Percentiles rank a stretch among this genome's conserved stretches.
These are phyloP conservation scores for Thymus quinquecostatus DNA, from an alignment of 257 asterid species.

Conservation along the genomic window DNA sequence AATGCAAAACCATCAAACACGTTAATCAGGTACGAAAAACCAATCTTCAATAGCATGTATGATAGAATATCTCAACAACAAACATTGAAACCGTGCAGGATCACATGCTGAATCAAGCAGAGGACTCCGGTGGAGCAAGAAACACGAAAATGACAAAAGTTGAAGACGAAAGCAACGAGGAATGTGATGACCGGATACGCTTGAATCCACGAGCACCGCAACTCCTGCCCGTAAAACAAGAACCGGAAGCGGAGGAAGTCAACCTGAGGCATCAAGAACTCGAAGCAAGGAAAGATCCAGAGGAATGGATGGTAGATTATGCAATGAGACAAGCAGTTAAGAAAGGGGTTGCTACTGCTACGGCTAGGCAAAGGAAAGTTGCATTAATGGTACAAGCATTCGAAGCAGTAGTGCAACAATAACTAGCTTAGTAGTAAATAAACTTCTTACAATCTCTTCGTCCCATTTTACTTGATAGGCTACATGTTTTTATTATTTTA, in stretches of 20 bases:
- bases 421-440: too few relatives aligned
- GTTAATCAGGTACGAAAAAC: too few relatives aligned
- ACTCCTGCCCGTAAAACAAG: conserved; percentile 49
- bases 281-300: conserved; percentile 55
- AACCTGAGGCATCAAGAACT: conserved; percentile 59
- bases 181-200: conserved; percentile 29
- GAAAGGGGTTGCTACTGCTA: conserved; percentile 44
- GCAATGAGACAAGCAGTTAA: conserved; percentile 59
- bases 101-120: too few relatives aligned
- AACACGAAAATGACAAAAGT: too few relatives aligned
- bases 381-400: conserved; percentile 66
- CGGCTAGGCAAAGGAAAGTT: conserved; percentile 44
- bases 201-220: conserved; percentile 59
- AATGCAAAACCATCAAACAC: neutral
- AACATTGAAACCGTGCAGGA: too few relatives aligned
- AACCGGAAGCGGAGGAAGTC: conserved; percentile 54
- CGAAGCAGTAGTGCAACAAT: conserved; percentile 41
- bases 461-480: too few relatives aligned
- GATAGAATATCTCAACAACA: too few relatives aligned
- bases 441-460: too few relatives aligned
- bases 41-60: too few relatives aligned
- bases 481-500: too few relatives aligned
- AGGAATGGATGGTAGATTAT: conserved; percentile 74
- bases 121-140: too few relatives aligned
- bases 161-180: too few relatives aligned